Base-by-base conservation (phyloP, 2,329 filamentous ascomycete species). In the Alternaria hordeiaustralica region DNA sequence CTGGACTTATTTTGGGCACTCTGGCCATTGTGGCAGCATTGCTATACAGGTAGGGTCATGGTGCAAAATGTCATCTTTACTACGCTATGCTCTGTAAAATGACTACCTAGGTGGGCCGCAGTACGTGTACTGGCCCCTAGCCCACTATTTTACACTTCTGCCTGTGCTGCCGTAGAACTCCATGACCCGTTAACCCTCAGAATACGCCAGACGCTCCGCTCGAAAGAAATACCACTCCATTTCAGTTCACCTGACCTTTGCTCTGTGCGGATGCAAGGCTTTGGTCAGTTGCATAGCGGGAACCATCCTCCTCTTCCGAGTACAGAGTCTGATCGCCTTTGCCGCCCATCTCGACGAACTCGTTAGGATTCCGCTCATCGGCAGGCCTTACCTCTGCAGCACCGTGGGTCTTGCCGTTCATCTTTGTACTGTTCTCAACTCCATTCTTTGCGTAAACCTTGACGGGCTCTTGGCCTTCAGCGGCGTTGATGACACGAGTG, bases 291-390 rank as follows among this genome's bases (percentile, higher is more conserved):
- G 70, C 63, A 64, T 83, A 84, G 12, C 77, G 75, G 55, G 79
- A 84, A 2, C 74, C 77, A 41, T 77, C 76, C 33, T 92, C 90
- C 54, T 92, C 84, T 10, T 87, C 88, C 11, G 71, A 71, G 76
- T 90, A 97, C 13, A 97, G 84, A 46, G 87, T 84, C 79, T 93
- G 89, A 74, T 98, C 95, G 6, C 94, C 95, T 73, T 92, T 92
- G 15, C 93, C 93, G 43, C 95, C 95, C 84, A 96, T 87, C 65
- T 90, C 87, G 79, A 93, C 90, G 71, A 97, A 98, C 72, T 96
- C 93, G 6, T 87, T 84, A 0, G 92, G 86, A 30, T 88, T 86
- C 60, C 93, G 86, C 64, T 89, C 84, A 30, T 88, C 87, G 25
- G 88, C 87, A 0, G 94, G 94, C 1, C 86, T 86, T 1, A 84